phyloP scores from a whole-genome alignment of 306 rosid genomes.

The Albizia julibrissin region DNA sequence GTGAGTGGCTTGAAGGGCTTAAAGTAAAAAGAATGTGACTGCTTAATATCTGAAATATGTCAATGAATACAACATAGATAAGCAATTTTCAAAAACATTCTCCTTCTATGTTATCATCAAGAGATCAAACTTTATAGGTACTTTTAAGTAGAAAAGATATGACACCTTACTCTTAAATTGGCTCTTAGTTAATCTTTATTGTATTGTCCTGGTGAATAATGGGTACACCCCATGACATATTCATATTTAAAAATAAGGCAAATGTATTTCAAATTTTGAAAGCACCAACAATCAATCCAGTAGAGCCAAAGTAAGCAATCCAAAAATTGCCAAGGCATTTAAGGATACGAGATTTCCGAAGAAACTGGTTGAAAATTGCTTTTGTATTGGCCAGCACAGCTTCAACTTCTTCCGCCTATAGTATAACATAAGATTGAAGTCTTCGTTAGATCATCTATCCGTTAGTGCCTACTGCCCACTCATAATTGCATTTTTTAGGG shows the following conservation, averaged over 20 bases:
- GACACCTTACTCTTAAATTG: conserved; percentile 24
- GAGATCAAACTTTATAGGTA: background rate
- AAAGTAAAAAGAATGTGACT: conserved; percentile 64
- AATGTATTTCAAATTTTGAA: background rate
- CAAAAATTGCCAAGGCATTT: background rate
- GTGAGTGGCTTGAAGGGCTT: conserved; percentile 84
- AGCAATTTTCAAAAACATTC: conserved; percentile 18
- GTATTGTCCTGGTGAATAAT: background rate
- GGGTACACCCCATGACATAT: background rate
- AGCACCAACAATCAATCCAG: conserved; percentile 14
- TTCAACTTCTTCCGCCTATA: conserved; percentile 80
- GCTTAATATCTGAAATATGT: conserved; percentile 71
- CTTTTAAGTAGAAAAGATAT: background rate
- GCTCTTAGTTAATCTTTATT: background rate
- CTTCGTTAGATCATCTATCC: conserved; percentile 24
- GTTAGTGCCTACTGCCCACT: background rate
- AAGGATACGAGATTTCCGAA: conserved; percentile 82
- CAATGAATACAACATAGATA: conserved; percentile 48
- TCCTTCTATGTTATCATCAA: background rate
- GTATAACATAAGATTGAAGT: conserved; percentile 28
- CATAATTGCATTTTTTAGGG: background rate
- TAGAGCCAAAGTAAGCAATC: conserved; percentile 11
- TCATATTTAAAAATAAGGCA: background rate
- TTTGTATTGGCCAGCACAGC: conserved; percentile 81
- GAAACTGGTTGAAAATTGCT: conserved; percentile 79